phyloP scores from a whole-genome alignment of 2,329 filamentous ascomycete genomes.

The Exophiala viscosa region DNA sequence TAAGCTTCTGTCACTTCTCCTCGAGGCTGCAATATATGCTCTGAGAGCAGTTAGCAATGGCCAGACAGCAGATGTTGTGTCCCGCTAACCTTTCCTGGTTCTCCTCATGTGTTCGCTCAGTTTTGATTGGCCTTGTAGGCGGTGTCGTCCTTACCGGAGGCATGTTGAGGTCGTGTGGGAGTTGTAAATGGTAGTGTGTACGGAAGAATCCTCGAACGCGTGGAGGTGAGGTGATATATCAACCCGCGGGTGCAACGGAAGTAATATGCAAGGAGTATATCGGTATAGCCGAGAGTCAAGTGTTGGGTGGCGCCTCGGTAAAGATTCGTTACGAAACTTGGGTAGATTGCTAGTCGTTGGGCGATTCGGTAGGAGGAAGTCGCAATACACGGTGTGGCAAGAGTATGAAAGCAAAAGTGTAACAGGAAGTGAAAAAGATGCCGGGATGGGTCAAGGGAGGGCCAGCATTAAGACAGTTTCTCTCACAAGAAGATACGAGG shows the following conservation, averaged over 20 bases:
- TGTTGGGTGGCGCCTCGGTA: no score
- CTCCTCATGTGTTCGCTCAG: slow-evolving; percentile 33
- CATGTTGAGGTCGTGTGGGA: slow-evolving; percentile 11
- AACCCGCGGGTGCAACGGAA: no score
- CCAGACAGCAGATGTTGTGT: not conserved
- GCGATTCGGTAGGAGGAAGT: no score
- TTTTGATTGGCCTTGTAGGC: slow-evolving; percentile 30
- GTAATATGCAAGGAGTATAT: no score
- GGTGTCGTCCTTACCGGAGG: slow-evolving; percentile 26
- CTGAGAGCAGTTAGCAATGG: slow-evolving; percentile 42
- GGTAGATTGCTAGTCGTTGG: no score
- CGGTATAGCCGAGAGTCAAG: no score
- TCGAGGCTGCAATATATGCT: slow-evolving; percentile 87
- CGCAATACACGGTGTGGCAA: no score
- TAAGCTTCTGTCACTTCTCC: slow-evolving; percentile 78
- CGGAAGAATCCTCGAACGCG: no score
- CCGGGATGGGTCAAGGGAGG: not conserved
- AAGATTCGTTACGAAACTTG: no score
- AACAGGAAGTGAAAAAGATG: not conserved
- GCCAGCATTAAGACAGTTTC: not conserved
- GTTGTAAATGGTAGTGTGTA: not conserved
- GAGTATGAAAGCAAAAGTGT: no score
- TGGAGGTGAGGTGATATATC: no score
- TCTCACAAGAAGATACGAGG: not conserved
- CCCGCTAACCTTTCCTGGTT: slow-evolving; percentile 43